Base-by-base conservation (phyloP, 1,139 yeast species). In the Kurtzmaniella quercitrusa region DNA sequence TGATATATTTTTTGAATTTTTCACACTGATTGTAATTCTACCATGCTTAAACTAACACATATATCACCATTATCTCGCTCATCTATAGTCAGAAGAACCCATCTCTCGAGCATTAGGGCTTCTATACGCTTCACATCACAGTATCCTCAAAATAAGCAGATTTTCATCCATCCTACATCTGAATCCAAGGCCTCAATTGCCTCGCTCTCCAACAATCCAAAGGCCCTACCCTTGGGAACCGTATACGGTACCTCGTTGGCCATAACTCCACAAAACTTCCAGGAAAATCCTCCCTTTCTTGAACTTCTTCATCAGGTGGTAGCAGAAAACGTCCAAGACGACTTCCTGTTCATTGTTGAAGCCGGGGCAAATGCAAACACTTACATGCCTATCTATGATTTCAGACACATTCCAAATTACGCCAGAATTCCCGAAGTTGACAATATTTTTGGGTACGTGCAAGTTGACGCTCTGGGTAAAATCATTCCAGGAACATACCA, bases 391-490 rank as follows among this genome's bases (percentile, higher is more conserved):
- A 75, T 87, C 38, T 84, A 80, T 53, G 95, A 87, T 57, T 71
- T 83, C 50, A 69, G 94, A 47, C 79, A 75, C 43, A 73, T 81
- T 2, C 91, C 94, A 1, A 66, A 77, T 19, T 80, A 77, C 50
- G 87, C 87, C 11, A 71, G 94, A 46, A 75, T 79, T 17, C 90
- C 94, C 0, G 86, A 82, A 19, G 78, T 85, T 4, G 89, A 83
- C 49, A 85, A 84, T 54, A 81, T 81, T 1, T 68, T 82, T 46
- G 95, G 95, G 1, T 85, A 83, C 54, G 81, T 86, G 6, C 74
- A 74, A 50, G 83, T 87, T 3, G 77, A 77, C 50, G 62, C 56
- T 0, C 60, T 68, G n/a, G 85, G 85, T 0, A 66, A 70, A 43
- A 82, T 86, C 48, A 63, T 79, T 2, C 69, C 70, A 1, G 74